Evolutionary conservation across 306 rosid species (phyloP).

Genomic region (Prunus armeniaca): DNA sequence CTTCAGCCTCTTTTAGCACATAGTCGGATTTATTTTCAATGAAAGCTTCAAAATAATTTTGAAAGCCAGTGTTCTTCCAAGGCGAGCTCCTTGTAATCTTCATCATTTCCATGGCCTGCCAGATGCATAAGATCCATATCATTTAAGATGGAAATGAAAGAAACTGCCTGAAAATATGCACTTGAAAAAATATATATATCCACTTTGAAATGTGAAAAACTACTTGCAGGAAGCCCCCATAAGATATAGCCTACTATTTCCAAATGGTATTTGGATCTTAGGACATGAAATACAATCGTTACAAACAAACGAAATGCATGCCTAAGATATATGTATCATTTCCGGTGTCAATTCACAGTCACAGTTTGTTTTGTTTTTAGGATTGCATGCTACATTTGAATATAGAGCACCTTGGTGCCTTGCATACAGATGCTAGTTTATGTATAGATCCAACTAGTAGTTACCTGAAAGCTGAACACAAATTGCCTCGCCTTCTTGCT

Average conservation of each 20-base stretch:
- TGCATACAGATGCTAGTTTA: not conserved
- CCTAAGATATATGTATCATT: not conserved
- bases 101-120: slow-evolving; percentile 97
- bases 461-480: slow-evolving; percentile 77
- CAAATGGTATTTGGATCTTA: not conserved
- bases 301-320: not conserved
- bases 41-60: slow-evolving; percentile 76
- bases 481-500: slow-evolving; percentile 86
- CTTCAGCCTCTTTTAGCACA: slow-evolving; percentile 36
- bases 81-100: slow-evolving; percentile 51
- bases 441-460: slow-evolving; percentile 7
- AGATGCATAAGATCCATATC: slow-evolving; percentile 19
- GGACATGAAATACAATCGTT: not conserved
- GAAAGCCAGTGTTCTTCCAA: slow-evolving; percentile 53
- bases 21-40: slow-evolving; percentile 56
- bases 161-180: not conserved
- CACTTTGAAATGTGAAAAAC: slow-evolving; percentile 5
- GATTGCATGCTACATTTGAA: slow-evolving; percentile 9
- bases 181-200: not conserved
- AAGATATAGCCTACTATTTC: not conserved
- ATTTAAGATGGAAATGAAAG: not conserved
- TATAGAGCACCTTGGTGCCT: not conserved
- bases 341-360: not conserved
- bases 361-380: not conserved
- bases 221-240: not conserved